Evolutionary conservation across 805 yeast species (phyloP), one percentile per base, ranked within the genome.

Genomic region (Wickerhamomyces subpelliculosus): DNA sequence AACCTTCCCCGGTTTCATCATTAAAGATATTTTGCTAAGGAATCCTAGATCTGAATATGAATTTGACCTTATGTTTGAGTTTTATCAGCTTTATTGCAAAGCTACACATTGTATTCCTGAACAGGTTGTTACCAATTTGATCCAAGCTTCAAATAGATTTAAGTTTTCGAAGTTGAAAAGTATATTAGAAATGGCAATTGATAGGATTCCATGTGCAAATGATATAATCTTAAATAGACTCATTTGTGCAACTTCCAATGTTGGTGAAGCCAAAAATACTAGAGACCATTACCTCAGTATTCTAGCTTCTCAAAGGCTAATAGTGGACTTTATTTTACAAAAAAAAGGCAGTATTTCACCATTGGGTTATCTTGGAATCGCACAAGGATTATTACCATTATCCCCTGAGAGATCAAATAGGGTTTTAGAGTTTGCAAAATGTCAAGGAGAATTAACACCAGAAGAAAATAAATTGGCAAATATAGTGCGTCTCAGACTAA

Each of bases 1-100:
- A 2, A 43, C 51, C 3, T 54, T 68, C 13, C 76, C 77, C 0
- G 47, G 62, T 1, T 67, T 63, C 47, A 57, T 71, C 1, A 34
- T 58, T 1, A 51, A 58, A 1, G 73, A 71, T 41, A 48, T 70
- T 5, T 46, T 68, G 2, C 42, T 55, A 1, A 53, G 76, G 33
- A 56, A 67, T 1, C 49, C 55, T 4, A 39, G 25, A 11, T 46
- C 53, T 2, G 42, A 30, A 8, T 35, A 38, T 19, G 55, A 52
- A 24, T 37, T 45, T 2, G 45, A 38, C 2, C 26, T 43, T 3
- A 13, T 48, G 31, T 8, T 36, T 1, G 42, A 41, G 5, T 21
- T 49, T 2, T 42, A 37, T 18, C 30, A 36, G 10, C 21, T 18
- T 3, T 13, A 22, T 13, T 8, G 2, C 18, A 23, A n/a, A 19